Evolutionary conservation across 129 eudicot species (phyloP).

Genomic region (Escallonia herrerae): DNA sequence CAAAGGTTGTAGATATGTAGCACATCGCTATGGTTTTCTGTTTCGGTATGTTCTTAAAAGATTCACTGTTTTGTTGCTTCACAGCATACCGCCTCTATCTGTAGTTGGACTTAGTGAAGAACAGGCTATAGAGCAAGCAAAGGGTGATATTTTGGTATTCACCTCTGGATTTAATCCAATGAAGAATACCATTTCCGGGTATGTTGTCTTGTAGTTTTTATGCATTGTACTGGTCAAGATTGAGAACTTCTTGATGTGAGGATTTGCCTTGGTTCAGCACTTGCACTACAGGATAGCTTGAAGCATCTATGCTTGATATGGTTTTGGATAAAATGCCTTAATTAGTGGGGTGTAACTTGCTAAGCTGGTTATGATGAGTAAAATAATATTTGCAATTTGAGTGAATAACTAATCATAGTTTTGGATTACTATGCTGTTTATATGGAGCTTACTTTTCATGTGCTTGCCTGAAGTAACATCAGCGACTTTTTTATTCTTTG

Average conservation of each 20-base stretch:
- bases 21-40: too few relatives aligned
- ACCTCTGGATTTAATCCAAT: slow-evolving; percentile 91
- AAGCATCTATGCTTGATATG: neutral
- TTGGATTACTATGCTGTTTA: too few relatives aligned
- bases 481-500: too few relatives aligned
- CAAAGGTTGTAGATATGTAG: too few relatives aligned
- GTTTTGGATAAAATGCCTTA: neutral
- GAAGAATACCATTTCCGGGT: slow-evolving; percentile 96
- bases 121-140: slow-evolving; percentile 76
- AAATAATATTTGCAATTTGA: too few relatives aligned
- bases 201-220: slow-evolving; percentile 13
- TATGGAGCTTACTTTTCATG: too few relatives aligned
- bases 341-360: neutral
- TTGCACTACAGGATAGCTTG: neutral
- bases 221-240: neutral
- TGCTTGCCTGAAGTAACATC: too few relatives aligned
- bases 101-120: slow-evolving; percentile 96
- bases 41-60: too few relatives aligned
- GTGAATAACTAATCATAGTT: too few relatives aligned
- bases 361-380: too few relatives aligned
- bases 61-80: slow-evolving; percentile 17
- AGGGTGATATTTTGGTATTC: slow-evolving; percentile 71
- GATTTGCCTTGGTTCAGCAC: neutral
- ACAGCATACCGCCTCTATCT: slow-evolving; percentile 96
- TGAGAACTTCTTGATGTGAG: neutral